Conservation (phyloP, 176 grass and related monocot species). For the Cocos nucifera region DNA sequence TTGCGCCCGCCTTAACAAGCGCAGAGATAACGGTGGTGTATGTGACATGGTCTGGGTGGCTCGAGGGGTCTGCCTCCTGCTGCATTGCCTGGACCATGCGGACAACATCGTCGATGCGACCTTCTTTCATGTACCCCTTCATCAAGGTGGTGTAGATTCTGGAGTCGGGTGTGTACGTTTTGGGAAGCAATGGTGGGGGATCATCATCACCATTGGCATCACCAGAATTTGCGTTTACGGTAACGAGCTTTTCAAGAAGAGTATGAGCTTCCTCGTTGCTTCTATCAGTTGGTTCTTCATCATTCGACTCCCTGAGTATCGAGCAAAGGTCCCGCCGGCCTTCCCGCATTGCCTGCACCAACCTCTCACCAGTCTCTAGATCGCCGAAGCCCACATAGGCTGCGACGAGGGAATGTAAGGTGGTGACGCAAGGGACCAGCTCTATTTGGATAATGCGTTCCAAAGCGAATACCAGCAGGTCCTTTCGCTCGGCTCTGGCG, state of each 20-base stretch:
- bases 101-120: slow-evolving; percentile 68
- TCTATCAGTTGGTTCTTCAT: not conserved
- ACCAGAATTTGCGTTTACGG: not conserved
- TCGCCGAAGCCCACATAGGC: slow-evolving; percentile 73
- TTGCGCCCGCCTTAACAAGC: slow-evolving; percentile 44
- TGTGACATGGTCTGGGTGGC: slow-evolving; percentile 70
- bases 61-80: slow-evolving; percentile 29
- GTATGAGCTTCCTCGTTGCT: slow-evolving; percentile 30
- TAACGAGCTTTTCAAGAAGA: slow-evolving; percentile 50
- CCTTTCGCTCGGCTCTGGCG: slow-evolving; percentile 48
- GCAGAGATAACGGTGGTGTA: slow-evolving; percentile 65
- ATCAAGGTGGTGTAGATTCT: slow-evolving; percentile 87
- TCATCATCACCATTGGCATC: not conserved
- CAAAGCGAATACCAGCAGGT: slow-evolving; percentile 44
- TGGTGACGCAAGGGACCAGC: slow-evolving; percentile 48
- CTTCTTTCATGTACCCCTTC: slow-evolving; percentile 90
- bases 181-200: slow-evolving; percentile 29
- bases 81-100: slow-evolving; percentile 53
- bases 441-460: slow-evolving; percentile 29
- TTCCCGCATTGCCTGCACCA: slow-evolving; percentile 86
- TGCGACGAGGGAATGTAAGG: slow-evolving; percentile 74
- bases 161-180: slow-evolving; percentile 40
- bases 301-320: slow-evolving; percentile 25
- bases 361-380: slow-evolving; percentile 41
- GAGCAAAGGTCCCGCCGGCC: slow-evolving; percentile 42